Percentiles rank a stretch among this genome's conserved stretches.
phyloP scores from a whole-genome alignment of 495 filamentous ascomycete genomes.

The Penicillium maclennaniae region DNA sequence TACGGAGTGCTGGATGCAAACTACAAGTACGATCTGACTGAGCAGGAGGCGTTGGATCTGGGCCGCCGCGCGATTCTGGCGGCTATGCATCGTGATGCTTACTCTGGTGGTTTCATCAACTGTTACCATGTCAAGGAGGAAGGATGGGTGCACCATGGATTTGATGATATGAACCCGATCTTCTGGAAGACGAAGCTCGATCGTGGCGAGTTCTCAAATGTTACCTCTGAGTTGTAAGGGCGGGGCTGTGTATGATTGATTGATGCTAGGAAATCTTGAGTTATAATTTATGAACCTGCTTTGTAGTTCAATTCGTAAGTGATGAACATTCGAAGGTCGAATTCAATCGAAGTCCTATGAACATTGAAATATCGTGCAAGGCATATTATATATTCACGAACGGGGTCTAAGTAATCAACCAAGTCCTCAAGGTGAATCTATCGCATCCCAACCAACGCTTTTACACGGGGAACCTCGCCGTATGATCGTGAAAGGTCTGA shows the following conservation, averaged over 20 bases:
- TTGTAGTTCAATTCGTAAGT: not conserved
- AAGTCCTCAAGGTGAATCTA: too few relatives aligned
- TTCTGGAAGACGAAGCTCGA: constrained; percentile 99
- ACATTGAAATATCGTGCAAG: too few relatives aligned
- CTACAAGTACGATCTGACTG: constrained; percentile 82
- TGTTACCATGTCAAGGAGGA: constrained; percentile 97
- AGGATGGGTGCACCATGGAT: constrained; percentile 97
- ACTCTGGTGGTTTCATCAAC: constrained; percentile 98
- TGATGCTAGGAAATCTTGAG: constrained; percentile 8
- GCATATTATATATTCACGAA: too few relatives aligned
- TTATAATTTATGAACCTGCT: not conserved
- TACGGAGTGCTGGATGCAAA: constrained; percentile 96
- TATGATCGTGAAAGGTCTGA: too few relatives aligned
- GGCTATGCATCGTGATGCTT: constrained; percentile 96
- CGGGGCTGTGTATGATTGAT: constrained; percentile 19
- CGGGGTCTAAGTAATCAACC: too few relatives aligned
- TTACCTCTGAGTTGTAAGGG: constrained; percentile 67
- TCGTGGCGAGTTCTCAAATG: constrained; percentile 97
- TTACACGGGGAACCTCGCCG: too few relatives aligned
- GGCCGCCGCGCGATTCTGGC: constrained; percentile 89
- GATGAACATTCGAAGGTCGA: not conserved
- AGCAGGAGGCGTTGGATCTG: constrained; percentile 84
- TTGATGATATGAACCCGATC: constrained; percentile 90
- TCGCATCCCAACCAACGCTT: too few relatives aligned
- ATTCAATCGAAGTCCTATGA: too few relatives aligned